Conservation (phyloP, 257 asterid genomes). For the Solanum piurae region DNA sequence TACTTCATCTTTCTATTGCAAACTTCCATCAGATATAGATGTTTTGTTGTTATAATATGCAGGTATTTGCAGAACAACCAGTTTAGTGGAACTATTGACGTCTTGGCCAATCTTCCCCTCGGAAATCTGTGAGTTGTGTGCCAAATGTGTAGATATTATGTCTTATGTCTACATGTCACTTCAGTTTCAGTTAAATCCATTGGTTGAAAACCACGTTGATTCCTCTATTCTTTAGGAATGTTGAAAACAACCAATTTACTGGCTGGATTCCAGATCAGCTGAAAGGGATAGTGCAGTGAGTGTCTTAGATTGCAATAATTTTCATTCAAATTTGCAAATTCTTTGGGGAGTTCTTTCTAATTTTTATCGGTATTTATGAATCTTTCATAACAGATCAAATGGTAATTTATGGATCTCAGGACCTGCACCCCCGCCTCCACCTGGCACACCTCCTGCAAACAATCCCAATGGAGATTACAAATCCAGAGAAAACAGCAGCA, state of each 20-base stretch:
- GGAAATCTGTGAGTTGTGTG: conserved; percentile 46
- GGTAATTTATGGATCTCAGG: conserved; percentile 70
- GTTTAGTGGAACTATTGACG: conserved; percentile 81
- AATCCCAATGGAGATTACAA: conserved; percentile 37
- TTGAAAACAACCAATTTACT: conserved; percentile 78
- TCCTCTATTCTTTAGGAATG: conserved; percentile 35
- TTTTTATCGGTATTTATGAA: background rate
- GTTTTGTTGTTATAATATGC: conserved; percentile 1
- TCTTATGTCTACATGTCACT: background rate
- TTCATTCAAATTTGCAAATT: background rate
- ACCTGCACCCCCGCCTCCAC: conserved; percentile 95
- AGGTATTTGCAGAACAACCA: conserved; percentile 95
- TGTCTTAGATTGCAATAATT: background rate
- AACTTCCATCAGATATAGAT: background rate
- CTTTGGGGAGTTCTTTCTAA: background rate
- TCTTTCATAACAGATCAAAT: conserved; percentile 35
- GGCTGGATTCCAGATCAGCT: conserved; percentile 82
- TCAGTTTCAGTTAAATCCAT: background rate
- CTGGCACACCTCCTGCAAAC: conserved; percentile 84
- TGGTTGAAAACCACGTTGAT: background rate
- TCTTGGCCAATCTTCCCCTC: conserved; percentile 85
- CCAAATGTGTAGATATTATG: background rate
- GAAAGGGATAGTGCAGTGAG: conserved; percentile 70
- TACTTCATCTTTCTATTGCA: background rate
- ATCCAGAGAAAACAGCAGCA: conserved; percentile 34